Evolutionary conservation across 2,329 filamentous ascomycete genomes (phyloP), one percentile per base, ranked within the genome.

Genomic region (Fusarium setosum): DNA sequence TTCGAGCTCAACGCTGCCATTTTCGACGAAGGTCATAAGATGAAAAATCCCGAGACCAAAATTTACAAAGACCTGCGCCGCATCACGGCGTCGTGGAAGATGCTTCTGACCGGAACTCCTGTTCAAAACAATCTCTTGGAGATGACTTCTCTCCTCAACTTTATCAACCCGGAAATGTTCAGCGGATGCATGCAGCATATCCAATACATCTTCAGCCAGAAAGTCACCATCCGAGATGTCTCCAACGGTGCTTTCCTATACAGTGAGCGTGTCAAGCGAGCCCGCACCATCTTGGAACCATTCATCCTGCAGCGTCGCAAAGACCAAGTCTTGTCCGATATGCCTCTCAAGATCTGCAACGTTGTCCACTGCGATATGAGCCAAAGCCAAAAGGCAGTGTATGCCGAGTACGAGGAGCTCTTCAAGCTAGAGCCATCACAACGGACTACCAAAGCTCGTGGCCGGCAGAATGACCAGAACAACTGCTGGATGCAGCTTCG

Each of bases 241-340:
- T 88, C 90, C 57, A 90, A 97, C 74, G 92, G 92, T 20, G 92
- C 93, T 2, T 86, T 98, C 11, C 82, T 99, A 2, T 97, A 96
- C 20, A 90, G 88, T 41, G 93, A 97, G 75, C 90, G 96, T 38
- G 96, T 98, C 57, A 88, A 88, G 57, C 88, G 94, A 41, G 96
- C 96, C 3, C 90, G 94, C 54, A 93, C 92, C 1, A 99, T 99
- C 83, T 88, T 99, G 73, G 93, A 94, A 21, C 96, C 96, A 0
- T 99, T 99, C 74, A 96, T 99, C 53, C 82, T 99, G 4, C 93
- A 97, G 64, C 88, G 96, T 8, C 95, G 96, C 80, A 99, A 99
- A 81, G 88, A 92, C 47, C 94, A 98, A 73, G 94, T 97, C 9
- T 84, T 98, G n/a, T 82, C 82, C 44, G 91, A 96, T 73, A 85